phyloP scores from a whole-genome alignment of 192 early-diverging fungal species.

The Dimargaris cristalligena region DNA sequence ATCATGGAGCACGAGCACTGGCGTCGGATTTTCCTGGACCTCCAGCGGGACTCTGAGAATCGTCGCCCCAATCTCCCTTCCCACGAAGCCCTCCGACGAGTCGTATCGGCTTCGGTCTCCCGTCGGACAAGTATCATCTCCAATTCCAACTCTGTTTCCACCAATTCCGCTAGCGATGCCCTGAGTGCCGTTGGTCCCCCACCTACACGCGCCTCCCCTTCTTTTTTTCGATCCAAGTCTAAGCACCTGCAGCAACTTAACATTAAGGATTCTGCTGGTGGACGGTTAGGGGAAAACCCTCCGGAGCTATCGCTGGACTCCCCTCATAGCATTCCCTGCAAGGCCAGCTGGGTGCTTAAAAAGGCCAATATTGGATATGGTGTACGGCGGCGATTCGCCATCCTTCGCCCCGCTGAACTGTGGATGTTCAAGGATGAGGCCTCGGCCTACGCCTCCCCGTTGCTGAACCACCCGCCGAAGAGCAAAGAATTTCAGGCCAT shows the following conservation, averaged over 20 bases:
- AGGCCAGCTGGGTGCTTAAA: conserved; percentile 28
- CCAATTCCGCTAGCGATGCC: no score
- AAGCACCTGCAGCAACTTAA: conserved; percentile 8
- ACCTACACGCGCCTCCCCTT: conserved; percentile 16
- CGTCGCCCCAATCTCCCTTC: not conserved
- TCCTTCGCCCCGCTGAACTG: conserved; percentile 18
- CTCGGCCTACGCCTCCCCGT: conserved; percentile 1
- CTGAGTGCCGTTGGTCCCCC: no score
- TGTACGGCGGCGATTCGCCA: conserved; percentile 28
- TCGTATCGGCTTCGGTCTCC: not conserved
- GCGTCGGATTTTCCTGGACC: conserved; percentile 5
- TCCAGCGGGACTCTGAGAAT: not conserved
- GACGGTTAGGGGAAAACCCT: conserved; percentile 21
- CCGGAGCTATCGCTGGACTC: conserved; percentile 15
- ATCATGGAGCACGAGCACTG: conserved; percentile 11
- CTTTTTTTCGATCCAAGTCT: conserved; percentile 19
- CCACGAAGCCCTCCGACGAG: not conserved
- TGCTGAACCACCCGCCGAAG: no score
- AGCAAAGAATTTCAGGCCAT: no score
- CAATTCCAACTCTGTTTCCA: no score
- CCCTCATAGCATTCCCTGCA: conserved; percentile 16
- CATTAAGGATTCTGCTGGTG: not conserved
- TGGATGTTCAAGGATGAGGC: conserved; percentile 18
- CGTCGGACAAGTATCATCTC: not conserved
- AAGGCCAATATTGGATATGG: conserved; percentile 27